phyloP scores from a whole-genome alignment of 805 yeast genomes.

The Metschnikowia koreensis region DNA sequence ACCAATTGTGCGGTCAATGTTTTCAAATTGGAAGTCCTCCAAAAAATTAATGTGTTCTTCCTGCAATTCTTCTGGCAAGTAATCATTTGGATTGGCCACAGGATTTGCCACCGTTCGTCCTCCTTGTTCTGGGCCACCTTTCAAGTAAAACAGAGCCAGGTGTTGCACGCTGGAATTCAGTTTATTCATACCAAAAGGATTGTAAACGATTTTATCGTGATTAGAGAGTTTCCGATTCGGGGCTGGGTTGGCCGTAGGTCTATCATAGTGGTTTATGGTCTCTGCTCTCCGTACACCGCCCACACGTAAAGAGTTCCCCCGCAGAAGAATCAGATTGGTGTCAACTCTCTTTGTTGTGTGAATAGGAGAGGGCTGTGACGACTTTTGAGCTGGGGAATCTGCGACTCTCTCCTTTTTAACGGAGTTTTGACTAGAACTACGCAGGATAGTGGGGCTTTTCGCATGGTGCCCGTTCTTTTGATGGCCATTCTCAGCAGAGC shows the following conservation, averaged over 20 bases:
- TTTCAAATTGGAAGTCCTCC: constrained; percentile 53
- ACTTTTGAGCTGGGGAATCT: constrained; percentile 5
- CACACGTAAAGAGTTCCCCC: constrained; percentile 15
- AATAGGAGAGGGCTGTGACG: constrained; percentile 7
- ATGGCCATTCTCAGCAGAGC: constrained; percentile 1
- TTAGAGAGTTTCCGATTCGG: constrained; percentile 11
- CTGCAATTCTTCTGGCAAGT: constrained; percentile 52
- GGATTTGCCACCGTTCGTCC: constrained; percentile 58
- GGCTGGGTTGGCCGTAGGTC: constrained; percentile 10
- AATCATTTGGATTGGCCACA: constrained; percentile 63
- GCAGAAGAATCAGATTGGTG: constrained; percentile 8
- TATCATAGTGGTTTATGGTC: constrained; percentile 38
- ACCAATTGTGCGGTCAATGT: constrained; percentile 50
- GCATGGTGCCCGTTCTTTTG: neutral
- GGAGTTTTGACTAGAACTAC: constrained; percentile 5
- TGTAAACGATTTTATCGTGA: constrained; percentile 52
- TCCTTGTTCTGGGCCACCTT: constrained; percentile 39
- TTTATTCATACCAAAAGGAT: constrained; percentile 60
- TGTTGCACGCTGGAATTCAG: constrained; percentile 22
- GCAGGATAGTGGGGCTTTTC: constrained; percentile 1
- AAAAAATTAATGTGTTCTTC: constrained; percentile 48
- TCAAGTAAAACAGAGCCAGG: constrained; percentile 24
- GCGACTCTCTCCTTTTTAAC: neutral
- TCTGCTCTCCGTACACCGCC: constrained; percentile 25
- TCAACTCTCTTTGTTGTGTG: constrained; percentile 14